These are phyloP conservation scores for Bretschneidera sinensis DNA, from an alignment of 345 rosid genomes.

Conservation along the genomic window DNA sequence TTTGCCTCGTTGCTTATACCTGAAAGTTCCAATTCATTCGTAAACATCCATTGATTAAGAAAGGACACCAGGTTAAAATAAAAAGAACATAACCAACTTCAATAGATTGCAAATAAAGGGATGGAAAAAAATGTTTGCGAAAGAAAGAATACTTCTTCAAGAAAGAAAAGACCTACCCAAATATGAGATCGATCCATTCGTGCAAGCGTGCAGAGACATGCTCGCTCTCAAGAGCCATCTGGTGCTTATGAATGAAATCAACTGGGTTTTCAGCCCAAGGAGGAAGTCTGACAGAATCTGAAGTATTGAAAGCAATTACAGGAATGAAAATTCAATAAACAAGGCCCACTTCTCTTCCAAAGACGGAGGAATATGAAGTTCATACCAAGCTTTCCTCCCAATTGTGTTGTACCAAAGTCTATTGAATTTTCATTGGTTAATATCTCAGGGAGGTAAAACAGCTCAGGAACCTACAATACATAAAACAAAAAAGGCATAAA, in stretches of 20 bases:
- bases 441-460: slow-evolving; percentile 94
- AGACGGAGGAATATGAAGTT: slow-evolving; percentile 3
- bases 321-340: neutral
- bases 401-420: slow-evolving; percentile 87
- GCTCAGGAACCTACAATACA: slow-evolving; percentile 79
- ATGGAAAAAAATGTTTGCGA: neutral
- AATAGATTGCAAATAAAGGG: neutral
- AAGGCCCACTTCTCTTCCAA: slow-evolving; percentile 12
- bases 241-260: slow-evolving; percentile 95
- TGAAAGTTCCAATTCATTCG: slow-evolving; percentile 29
- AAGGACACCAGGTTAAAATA: neutral
- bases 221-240: slow-evolving; percentile 94
- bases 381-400: slow-evolving; percentile 95
- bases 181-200: slow-evolving; percentile 98
- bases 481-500: slow-evolving; percentile 10
- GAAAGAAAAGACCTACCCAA: slow-evolving; percentile 54
- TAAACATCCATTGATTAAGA: slow-evolving; percentile 2
- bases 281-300: slow-evolving; percentile 94
- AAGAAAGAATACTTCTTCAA: neutral
- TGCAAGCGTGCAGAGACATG: slow-evolving; percentile 93
- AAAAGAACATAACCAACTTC: neutral
- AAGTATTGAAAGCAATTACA: slow-evolving; percentile 16
- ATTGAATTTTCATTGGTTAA: slow-evolving; percentile 82
- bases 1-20: slow-evolving; percentile 97
- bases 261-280: slow-evolving; percentile 90